Conservation (phyloP, 768 basidiomycete genomes). For the Pisolithus sp. region DNA sequence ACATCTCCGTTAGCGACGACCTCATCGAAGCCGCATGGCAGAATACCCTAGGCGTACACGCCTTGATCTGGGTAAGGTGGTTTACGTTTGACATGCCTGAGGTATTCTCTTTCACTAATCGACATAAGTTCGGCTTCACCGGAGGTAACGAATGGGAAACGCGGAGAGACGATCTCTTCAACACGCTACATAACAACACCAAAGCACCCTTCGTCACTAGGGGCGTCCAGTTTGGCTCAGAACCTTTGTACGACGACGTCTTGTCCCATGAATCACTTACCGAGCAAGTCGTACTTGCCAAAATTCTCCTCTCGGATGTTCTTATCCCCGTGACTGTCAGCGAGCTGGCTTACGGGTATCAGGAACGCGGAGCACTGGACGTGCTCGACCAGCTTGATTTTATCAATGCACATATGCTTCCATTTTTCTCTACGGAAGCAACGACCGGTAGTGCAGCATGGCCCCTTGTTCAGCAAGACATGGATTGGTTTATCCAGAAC, state of each 20-base stretch:
- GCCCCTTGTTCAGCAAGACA: slow-evolving; percentile 52
- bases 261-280: slow-evolving; percentile 46
- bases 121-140: slow-evolving; percentile 31
- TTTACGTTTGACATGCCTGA: not conserved
- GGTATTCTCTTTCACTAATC: no score
- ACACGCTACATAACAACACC: slow-evolving; percentile 48
- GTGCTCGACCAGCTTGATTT: slow-evolving; percentile 57
- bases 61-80: slow-evolving; percentile 58
- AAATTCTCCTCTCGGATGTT: slow-evolving; percentile 42
- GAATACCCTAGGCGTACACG: slow-evolving; percentile 64
- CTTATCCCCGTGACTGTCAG: slow-evolving; percentile 64
- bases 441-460: slow-evolving; percentile 49
- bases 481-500: slow-evolving; percentile 63
- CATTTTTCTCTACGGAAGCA: slow-evolving; percentile 46
- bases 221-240: slow-evolving; percentile 64
- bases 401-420: slow-evolving; percentile 65
- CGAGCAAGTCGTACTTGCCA: slow-evolving; percentile 42
- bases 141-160: slow-evolving; percentile 42
- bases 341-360: slow-evolving; percentile 58
- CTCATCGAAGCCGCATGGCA: slow-evolving; percentile 64
- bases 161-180: slow-evolving; percentile 47
- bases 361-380: slow-evolving; percentile 41
- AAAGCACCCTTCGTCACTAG: slow-evolving; percentile 62
- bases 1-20: slow-evolving; percentile 39
- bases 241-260: slow-evolving; percentile 58